These are phyloP conservation scores for Scytalidium sp. DNA, from an alignment of 2,329 filamentous ascomycete genomes.

Conservation along the genomic window DNA sequence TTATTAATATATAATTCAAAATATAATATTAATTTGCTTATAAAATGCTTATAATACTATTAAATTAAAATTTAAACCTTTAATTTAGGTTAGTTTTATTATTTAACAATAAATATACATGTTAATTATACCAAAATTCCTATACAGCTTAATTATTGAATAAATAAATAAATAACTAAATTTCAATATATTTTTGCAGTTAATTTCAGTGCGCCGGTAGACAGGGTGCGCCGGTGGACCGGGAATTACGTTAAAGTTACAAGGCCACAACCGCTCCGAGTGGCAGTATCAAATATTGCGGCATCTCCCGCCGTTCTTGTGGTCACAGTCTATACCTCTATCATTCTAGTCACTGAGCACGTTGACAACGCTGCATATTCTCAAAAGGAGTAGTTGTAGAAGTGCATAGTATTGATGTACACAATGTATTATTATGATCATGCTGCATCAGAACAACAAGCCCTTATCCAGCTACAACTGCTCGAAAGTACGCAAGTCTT, in stretches of 20 bases:
- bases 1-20: background rate
- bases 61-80: background rate
- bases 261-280: too few species aligned
- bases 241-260: too few species aligned
- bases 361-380: too few species aligned
- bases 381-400: too few species aligned
- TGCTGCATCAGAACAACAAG: slow-evolving; percentile 23
- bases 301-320: too few species aligned
- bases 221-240: too few species aligned
- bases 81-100: background rate
- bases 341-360: too few species aligned
- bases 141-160: background rate
- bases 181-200: background rate
- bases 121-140: background rate
- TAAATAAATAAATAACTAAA: background rate
- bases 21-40: background rate
- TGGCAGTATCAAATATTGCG: too few species aligned
- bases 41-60: background rate
- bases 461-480: slow-evolving; percentile 19
- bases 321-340: too few species aligned
- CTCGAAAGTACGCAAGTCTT: slow-evolving; percentile 10
- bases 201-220: too few species aligned
- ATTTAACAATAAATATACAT: background rate
- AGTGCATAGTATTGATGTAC: slow-evolving; percentile 5
- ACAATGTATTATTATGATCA: slow-evolving; percentile 25